Percentiles rank a stretch among this genome's conserved stretches.
Evolutionary conservation across 495 filamentous ascomycete species (phyloP).

Genomic region (Evansstolkia leycettana): DNA sequence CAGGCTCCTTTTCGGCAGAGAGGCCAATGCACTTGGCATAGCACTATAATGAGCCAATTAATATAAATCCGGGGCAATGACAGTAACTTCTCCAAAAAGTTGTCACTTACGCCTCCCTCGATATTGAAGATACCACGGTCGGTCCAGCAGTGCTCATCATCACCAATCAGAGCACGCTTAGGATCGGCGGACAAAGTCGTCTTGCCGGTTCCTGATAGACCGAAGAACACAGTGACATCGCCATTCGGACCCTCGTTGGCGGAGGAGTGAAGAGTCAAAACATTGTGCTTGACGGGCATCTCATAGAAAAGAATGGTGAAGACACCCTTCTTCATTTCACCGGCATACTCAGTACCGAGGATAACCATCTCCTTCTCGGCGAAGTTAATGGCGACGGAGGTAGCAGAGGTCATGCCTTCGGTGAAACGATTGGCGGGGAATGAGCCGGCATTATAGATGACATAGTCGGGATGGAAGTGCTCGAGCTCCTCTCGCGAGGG

Average conservation of each 20-base stretch:
- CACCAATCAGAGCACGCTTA: conserved; percentile 91
- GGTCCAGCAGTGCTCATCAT: conserved; percentile 99
- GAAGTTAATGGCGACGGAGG: conserved; percentile 79
- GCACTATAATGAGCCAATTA: conserved; percentile 31
- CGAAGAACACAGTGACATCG: conserved; percentile 98
- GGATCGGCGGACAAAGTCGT: conserved; percentile 95
- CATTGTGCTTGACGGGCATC: conserved; percentile 99
- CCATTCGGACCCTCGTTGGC: conserved; percentile 81
- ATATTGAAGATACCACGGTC: conserved; percentile 98
- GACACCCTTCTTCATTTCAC: conserved; percentile 99
- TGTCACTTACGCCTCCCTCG: conserved; percentile 60
- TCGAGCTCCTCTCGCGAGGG: conserved; percentile 80
- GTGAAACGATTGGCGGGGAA: conserved; percentile 99
- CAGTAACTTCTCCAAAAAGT: too few relatives aligned
- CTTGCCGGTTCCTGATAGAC: conserved; percentile 96
- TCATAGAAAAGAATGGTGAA: conserved; percentile 99
- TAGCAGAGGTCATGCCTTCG: conserved; percentile 93
- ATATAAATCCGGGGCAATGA: too few relatives aligned
- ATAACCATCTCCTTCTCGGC: conserved; percentile 95
- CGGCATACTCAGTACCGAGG: conserved; percentile 96
- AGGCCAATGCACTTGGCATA: conserved; percentile 99
- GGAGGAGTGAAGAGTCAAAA: conserved; percentile 91
- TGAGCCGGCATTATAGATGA: conserved; percentile 97
- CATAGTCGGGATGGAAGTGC: conserved; percentile 97
- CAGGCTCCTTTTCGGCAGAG: conserved; percentile 95